Evolutionary conservation across 805 yeast genomes (phyloP).

Genomic region (Nakazawaea anatomiae): DNA sequence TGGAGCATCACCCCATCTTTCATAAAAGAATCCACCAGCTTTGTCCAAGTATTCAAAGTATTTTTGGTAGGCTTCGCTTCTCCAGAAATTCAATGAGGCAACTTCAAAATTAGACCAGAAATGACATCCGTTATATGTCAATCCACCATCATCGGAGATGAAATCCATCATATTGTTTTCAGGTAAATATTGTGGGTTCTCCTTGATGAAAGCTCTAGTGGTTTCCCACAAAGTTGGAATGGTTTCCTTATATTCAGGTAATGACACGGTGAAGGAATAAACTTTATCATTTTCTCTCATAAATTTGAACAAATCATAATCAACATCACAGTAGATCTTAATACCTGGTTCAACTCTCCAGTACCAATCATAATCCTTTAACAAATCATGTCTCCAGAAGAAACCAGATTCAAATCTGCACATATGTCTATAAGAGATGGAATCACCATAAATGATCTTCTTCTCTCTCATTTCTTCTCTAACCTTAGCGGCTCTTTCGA

Average conservation of each 20-base stretch:
- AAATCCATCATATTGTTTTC: constrained; percentile 63
- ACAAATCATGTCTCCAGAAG: constrained; percentile 71
- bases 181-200: constrained; percentile 54
- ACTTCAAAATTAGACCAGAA: constrained; percentile 91
- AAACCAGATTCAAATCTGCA: constrained; percentile 89
- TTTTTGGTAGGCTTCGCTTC: constrained; percentile 60
- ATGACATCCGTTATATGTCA: constrained; percentile 74
- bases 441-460: constrained; percentile 57
- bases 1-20: constrained; percentile 95
- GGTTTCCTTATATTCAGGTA: constrained; percentile 69
- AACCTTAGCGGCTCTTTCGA: constrained; percentile 52
- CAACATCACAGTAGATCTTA: constrained; percentile 74
- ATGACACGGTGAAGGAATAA: constrained; percentile 74
- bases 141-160: constrained; percentile 65
- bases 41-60: constrained; percentile 73
- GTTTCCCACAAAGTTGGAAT: constrained; percentile 74
- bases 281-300: constrained; percentile 72
- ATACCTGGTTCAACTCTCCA: constrained; percentile 95
- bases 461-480: constrained; percentile 47
- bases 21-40: constrained; percentile 89
- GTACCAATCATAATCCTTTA: constrained; percentile 79
- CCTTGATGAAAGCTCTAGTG: constrained; percentile 53
- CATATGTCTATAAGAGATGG: constrained; percentile 79
- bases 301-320: constrained; percentile 74
- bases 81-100: constrained; percentile 69